phyloP scores from a whole-genome alignment of 139 green algal genomes.

The Chlorella sorokiniana region DNA sequence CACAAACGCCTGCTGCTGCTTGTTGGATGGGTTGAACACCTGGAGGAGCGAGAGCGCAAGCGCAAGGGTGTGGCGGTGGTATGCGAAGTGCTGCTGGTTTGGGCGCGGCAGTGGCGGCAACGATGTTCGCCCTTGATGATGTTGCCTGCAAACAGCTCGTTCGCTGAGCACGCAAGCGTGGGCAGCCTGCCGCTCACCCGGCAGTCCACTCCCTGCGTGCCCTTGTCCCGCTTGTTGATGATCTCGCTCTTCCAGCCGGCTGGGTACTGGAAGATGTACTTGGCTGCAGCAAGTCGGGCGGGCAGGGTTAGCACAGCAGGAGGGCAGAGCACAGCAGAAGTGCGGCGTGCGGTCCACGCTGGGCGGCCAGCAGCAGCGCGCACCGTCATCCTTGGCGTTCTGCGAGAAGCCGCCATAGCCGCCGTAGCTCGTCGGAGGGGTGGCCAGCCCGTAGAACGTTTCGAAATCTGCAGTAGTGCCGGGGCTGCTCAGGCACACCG shows the following conservation, averaged over 20 bases:
- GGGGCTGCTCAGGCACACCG: background rate
- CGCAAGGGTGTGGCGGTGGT: background rate
- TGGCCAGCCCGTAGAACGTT: constrained; percentile 68
- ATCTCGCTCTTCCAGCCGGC: constrained; percentile 73
- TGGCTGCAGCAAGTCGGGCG: constrained; percentile 5
- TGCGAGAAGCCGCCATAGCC: constrained; percentile 82
- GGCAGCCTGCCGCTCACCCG: constrained; percentile 55
- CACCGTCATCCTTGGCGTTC: constrained; percentile 54
- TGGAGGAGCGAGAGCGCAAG: background rate
- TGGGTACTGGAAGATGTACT: constrained; percentile 84
- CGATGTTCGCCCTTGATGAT: too few relatives aligned
- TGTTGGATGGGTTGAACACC: constrained; percentile 36
- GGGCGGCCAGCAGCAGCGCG: background rate
- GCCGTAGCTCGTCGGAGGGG: constrained; percentile 81
- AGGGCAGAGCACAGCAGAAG: background rate
- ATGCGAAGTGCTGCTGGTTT: background rate
- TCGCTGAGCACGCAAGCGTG: too few relatives aligned
- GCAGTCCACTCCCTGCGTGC: constrained; percentile 86
- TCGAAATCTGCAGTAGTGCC: constrained; percentile 41
- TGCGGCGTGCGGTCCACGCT: background rate
- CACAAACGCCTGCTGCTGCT: constrained; percentile 52
- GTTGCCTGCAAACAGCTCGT: too few relatives aligned
- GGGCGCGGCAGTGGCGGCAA: too few relatives aligned
- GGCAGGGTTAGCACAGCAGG: background rate
- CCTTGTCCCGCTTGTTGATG: constrained; percentile 85